phyloP scores from a whole-genome alignment of 2,329 filamentous ascomycete species.

The Kalaharituber pfeilii region DNA sequence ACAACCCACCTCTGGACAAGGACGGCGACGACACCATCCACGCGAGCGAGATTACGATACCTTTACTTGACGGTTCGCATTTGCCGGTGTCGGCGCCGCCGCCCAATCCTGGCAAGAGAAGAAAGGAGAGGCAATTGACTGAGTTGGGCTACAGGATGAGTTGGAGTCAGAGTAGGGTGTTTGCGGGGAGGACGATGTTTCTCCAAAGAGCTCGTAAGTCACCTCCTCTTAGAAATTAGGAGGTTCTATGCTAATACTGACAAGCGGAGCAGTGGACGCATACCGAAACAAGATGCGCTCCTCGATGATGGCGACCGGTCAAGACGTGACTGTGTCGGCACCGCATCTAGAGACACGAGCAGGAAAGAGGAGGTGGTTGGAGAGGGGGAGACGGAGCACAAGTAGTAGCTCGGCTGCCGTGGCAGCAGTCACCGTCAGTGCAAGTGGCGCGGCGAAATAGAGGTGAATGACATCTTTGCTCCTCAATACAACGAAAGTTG shows the following conservation, averaged over 20 bases:
- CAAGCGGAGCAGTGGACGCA: conserved; percentile 53
- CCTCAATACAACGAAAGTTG: too few species aligned
- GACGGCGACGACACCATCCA: conserved; percentile 48
- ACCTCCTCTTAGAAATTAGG: too few species aligned
- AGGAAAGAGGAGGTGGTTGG: conserved; percentile 62
- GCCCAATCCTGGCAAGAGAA: conserved; percentile 49
- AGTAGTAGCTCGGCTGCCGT: neutral
- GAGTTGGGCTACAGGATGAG: conserved; percentile 90
- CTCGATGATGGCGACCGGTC: conserved; percentile 60
- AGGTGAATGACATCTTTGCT: too few species aligned
- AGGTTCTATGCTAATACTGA: neutral
- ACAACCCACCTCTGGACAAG: conserved; percentile 69
- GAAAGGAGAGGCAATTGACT: conserved; percentile 78
- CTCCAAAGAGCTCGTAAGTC: conserved; percentile 81
- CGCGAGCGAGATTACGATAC: conserved; percentile 49
- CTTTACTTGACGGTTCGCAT: conserved; percentile 51
- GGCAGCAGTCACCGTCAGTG: too few species aligned
- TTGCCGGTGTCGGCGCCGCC: conserved; percentile 58
- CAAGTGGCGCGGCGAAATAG: too few species aligned
- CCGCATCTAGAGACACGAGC: conserved; percentile 78
- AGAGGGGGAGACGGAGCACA: conserved; percentile 27
- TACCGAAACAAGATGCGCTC: conserved; percentile 83
- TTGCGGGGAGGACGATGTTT: conserved; percentile 71
- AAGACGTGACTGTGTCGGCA: conserved; percentile 54
- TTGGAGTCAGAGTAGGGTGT: conserved; percentile 87